These are phyloP conservation scores for Russula sp. DNA, from an alignment of 768 basidiomycete genomes.

Conservation along the genomic window DNA sequence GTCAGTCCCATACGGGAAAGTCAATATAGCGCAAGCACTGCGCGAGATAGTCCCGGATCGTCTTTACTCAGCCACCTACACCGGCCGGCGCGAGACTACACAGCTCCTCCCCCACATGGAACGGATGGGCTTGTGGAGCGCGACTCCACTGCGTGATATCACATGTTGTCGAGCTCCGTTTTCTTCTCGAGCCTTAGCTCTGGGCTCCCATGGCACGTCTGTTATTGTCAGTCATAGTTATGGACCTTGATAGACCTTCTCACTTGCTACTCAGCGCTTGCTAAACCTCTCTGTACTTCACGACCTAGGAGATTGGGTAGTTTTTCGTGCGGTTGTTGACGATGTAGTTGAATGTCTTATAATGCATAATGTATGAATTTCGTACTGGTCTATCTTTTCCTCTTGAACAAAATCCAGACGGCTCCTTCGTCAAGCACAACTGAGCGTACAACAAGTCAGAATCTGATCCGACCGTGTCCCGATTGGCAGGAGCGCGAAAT, in stretches of 20 bases:
- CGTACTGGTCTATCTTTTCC: not conserved
- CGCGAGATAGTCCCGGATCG: not conserved
- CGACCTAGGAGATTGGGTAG: not conserved
- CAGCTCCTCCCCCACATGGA: not conserved
- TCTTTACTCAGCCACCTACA: constrained; percentile 7
- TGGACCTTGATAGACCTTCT: not conserved
- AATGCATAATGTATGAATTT: not conserved
- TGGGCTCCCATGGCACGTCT: not conserved
- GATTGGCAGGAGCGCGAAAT: too few species aligned
- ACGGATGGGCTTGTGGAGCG: not conserved
- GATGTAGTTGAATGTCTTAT: not conserved
- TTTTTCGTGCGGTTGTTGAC: not conserved
- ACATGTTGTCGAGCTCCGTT: not conserved
- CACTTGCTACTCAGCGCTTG: not conserved
- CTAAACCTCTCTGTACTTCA: not conserved
- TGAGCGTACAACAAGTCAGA: too few species aligned
- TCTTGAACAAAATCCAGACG: not conserved
- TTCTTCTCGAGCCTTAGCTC: not conserved
- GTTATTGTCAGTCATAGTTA: not conserved
- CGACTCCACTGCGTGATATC: not conserved
- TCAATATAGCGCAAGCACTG: not conserved
- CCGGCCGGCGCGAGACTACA: not conserved
- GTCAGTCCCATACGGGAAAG: not conserved
- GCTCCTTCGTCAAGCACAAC: too few species aligned
- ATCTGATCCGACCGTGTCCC: too few species aligned